These are phyloP conservation scores for Glycyrrhiza uralensis DNA, from an alignment of 306 rosid genomes.

Conservation along the genomic window DNA sequence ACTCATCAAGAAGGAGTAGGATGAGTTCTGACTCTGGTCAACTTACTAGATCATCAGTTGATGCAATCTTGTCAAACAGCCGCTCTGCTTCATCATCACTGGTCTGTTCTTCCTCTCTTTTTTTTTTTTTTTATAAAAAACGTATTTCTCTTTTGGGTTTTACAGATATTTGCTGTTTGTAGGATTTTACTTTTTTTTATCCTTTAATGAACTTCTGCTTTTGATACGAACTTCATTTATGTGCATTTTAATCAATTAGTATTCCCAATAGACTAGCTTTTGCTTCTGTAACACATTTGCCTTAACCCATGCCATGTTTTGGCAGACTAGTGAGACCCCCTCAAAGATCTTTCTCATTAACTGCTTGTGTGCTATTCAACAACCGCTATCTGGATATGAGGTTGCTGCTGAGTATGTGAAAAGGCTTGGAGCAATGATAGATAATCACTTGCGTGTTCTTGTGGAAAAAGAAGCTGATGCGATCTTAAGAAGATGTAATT, in stretches of 20 bases:
- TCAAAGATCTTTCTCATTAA: slow-evolving; percentile 91
- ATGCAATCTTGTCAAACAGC: slow-evolving; percentile 68
- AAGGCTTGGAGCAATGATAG: slow-evolving; percentile 73
- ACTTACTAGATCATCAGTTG: slow-evolving; percentile 72
- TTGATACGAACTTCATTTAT: background rate
- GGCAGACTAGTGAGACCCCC: slow-evolving; percentile 84
- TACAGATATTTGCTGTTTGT: slow-evolving; percentile 6
- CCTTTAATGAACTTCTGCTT: background rate
- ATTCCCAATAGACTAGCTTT: background rate
- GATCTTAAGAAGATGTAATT: slow-evolving; percentile 63
- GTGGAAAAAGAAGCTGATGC: slow-evolving; percentile 81
- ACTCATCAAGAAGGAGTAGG: slow-evolving; percentile 71
- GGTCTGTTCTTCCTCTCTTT: slow-evolving; percentile 21
- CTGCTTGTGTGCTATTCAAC: slow-evolving; percentile 82
- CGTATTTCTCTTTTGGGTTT: slow-evolving; percentile 10
- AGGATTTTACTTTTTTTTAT: background rate
- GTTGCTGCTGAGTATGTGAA: slow-evolving; percentile 74
- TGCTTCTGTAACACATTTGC: background rate
- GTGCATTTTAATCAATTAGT: slow-evolving; percentile 13
- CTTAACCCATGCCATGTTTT: slow-evolving; percentile 25
- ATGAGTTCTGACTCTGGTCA: slow-evolving; percentile 59
- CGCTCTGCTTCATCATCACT: slow-evolving; percentile 34
- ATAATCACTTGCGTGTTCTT: slow-evolving; percentile 60
- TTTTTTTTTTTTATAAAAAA: too few species aligned
- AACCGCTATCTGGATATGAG: slow-evolving; percentile 74